Evolutionary conservation across 2,329 filamentous ascomycete genomes (phyloP).

Genomic region (Aspergillus japonicus): DNA sequence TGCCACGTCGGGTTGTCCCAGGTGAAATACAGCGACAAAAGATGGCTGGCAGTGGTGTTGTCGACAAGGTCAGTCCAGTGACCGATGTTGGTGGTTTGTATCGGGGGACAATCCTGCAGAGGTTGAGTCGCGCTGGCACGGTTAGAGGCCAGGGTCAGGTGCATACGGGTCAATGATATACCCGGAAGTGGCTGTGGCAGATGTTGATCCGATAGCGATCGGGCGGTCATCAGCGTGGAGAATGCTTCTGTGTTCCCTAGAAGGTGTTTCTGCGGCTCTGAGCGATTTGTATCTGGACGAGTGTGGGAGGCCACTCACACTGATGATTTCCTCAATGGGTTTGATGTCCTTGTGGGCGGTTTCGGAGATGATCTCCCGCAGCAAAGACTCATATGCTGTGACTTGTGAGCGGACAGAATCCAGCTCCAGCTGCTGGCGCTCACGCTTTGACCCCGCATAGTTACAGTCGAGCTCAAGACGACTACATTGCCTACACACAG

Average conservation of each 20-base stretch:
- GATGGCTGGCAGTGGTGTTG: conserved; percentile 23
- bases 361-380: conserved; percentile 16
- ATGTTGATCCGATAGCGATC: conserved; percentile 9
- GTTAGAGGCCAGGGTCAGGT: conserved; percentile 12
- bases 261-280: conserved; percentile 12
- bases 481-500: conserved; percentile 15
- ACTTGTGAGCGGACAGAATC: conserved; percentile 7
- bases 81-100: conserved; percentile 19
- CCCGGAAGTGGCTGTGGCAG: conserved; percentile 10
- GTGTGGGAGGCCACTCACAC: conserved; percentile 5
- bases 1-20: conserved; percentile 29
- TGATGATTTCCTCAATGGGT: conserved; percentile 14
- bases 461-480: conserved; percentile 10
- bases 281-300: background rate
- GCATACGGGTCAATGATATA: conserved; percentile 18
- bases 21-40: conserved; percentile 25
- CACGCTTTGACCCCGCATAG: conserved; percentile 19
- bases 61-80: conserved; percentile 22
- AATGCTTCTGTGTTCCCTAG: conserved; percentile 14
- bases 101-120: conserved; percentile 10
- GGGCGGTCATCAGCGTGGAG: conserved; percentile 11
- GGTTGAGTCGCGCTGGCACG: conserved; percentile 3
- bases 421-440: conserved; percentile 14
- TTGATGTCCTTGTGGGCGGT: background rate
- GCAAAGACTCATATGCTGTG: conserved; percentile 16